Base-by-base conservation (phyloP, 768 basidiomycete species). In the Hebeloma cylindrosporum region DNA sequence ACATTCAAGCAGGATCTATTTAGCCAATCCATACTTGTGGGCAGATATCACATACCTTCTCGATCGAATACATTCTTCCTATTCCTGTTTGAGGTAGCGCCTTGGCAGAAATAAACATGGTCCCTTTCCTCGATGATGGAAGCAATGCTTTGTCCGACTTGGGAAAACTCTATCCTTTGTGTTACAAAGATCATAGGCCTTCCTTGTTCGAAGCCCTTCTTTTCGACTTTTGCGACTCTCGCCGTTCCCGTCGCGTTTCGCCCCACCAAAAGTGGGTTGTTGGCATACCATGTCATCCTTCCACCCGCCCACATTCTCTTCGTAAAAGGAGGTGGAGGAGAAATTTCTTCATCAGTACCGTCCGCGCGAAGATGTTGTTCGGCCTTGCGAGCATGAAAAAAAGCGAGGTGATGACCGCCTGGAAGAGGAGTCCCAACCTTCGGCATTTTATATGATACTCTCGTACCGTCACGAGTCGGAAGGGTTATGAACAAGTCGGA, bases 281-380 rank as follows among this genome's bases (percentile, higher is more conserved):
- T 42, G 35, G 63, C 51, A 53, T 80, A 72, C 85, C 85, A 90
- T 20, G 63, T 67, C 60, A 89, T 80, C 54, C 65, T 74, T 3
- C 87, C 88, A 16, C 83, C 75, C 2, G 84, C 85, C 86, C 87
- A 90, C 88, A 89, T 90, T n/a, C 87, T 70, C 45, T 82, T 73
- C 20, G 79, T 77, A 64, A 86, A 88, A 2, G 86, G 86, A 38
- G 74, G 68, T 0, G 87, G 87, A 2, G 87, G 85, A 52, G 81
- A 81, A 40, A 86, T 81, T 36, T 83, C 79, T 1, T 75, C 71
- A 40, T 87, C 86, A 9, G 86, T 88, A 11, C 85, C 86, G 54
- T 89, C 87, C n/a, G 69, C 53, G 9, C 82, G 74, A 28, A 89
- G 69, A 14, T 61, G 58, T 9, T 58, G 38, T 57, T 86, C 84